Conservation (phyloP, 2,329 filamentous ascomycete genomes). For the Berkeleyomyces rouxiae region DNA sequence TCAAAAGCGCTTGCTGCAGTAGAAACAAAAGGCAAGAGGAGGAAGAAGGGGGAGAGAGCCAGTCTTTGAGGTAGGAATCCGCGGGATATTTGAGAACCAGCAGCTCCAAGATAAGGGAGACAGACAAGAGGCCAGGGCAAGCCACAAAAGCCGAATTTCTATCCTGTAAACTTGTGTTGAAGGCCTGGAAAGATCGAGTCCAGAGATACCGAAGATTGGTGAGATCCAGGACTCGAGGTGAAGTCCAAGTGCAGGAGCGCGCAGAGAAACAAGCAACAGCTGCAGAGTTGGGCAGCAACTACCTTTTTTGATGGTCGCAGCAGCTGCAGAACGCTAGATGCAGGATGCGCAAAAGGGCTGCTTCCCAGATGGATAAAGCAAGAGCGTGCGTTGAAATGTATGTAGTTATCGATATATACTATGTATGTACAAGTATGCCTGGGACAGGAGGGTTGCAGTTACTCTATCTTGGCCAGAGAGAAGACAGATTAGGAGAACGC, state of each 20-base stretch:
- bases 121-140: background rate
- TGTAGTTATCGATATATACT: background rate
- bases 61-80: background rate
- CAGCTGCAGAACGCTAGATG: constrained; percentile 11
- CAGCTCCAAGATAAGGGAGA: background rate
- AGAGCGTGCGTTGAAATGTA: background rate
- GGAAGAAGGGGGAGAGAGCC: background rate
- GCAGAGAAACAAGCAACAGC: background rate
- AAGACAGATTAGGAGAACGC: background rate
- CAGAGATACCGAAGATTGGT: background rate
- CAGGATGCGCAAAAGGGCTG: constrained; percentile 11
- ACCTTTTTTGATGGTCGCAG: constrained; percentile 7
- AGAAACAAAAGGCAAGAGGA: constrained; percentile 5
- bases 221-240: background rate
- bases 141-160: background rate
- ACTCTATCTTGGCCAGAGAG: background rate
- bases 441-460: background rate
- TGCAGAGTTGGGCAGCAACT: constrained; percentile 12
- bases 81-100: background rate
- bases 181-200: background rate
- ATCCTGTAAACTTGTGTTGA: background rate
- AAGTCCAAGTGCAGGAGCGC: background rate
- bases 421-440: background rate
- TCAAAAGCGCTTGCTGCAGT: background rate
- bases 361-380: constrained; percentile 3